Evolutionary conservation across 129 eudicot genomes (phyloP).

Genomic region (Logfia minima): DNA sequence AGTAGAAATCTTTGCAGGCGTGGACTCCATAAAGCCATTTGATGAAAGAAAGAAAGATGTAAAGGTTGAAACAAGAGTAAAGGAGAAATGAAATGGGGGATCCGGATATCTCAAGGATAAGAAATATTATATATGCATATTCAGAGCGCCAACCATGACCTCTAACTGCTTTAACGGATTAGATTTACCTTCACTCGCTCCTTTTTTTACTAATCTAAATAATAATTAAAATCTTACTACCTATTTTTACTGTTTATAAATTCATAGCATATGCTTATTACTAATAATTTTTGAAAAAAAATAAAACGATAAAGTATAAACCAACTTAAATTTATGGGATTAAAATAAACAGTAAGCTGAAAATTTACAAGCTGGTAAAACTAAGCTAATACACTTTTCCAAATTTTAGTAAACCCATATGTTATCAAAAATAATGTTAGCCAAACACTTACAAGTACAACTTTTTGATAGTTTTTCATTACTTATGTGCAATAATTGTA

Average conservation of each 20-base stretch:
- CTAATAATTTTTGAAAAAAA: too few species aligned
- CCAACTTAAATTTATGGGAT: too few species aligned
- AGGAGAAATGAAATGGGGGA: conserved; percentile 8
- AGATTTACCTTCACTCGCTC: conserved; percentile 28
- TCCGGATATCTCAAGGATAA: conserved; percentile 27
- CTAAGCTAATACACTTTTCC: not conserved
- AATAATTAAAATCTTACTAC: too few species aligned
- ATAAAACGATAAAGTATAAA: too few species aligned
- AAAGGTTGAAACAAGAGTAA: not conserved
- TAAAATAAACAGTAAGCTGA: too few species aligned
- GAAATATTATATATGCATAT: conserved; percentile 11
- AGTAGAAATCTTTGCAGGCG: conserved; percentile 63
- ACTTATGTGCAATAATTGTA: not conserved
- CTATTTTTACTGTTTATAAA: too few species aligned
- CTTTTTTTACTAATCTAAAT: not conserved
- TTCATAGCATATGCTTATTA: too few species aligned
- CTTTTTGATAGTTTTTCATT: not conserved
- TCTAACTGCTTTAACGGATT: conserved; percentile 54
- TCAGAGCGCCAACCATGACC: conserved; percentile 33
- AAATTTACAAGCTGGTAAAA: not conserved
- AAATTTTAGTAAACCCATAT: not conserved
- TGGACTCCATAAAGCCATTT: conserved; percentile 67
- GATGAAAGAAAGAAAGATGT: conserved; percentile 5
- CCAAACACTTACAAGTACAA: not conserved
- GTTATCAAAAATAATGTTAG: too few species aligned